phyloP scores from a whole-genome alignment of 2,329 filamentous ascomycete species.

The Domatiomyces catenatus region DNA sequence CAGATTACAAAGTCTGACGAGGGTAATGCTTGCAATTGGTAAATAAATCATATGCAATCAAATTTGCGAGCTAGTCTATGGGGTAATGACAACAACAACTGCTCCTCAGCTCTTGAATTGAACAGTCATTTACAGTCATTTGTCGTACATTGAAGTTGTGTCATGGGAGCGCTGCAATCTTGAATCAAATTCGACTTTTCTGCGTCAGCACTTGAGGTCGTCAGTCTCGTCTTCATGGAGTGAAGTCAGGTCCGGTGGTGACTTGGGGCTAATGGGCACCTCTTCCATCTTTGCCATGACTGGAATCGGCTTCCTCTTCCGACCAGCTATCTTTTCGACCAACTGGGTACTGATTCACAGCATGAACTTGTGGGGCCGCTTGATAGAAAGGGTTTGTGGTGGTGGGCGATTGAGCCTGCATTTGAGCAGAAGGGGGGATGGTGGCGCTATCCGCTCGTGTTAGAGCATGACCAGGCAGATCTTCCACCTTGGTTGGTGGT shows the following conservation, averaged over 20 bases:
- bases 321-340: constrained; percentile 9
- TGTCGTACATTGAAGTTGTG: background rate
- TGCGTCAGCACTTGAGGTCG: background rate
- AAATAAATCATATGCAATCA: too few relatives aligned
- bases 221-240: constrained; percentile 1
- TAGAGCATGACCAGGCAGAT: constrained; percentile 4
- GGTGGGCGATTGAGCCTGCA: constrained; percentile 3
- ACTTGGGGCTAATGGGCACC: background rate
- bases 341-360: constrained; percentile 16
- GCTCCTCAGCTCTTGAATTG: background rate
- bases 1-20: too few relatives aligned
- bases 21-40: too few relatives aligned
- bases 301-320: constrained; percentile 7
- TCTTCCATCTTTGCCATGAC: constrained; percentile 15
- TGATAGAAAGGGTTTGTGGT: background rate
- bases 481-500: background rate
- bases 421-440: background rate
- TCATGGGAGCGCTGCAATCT: background rate
- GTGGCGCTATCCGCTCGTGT: constrained; percentile 3
- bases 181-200: constrained; percentile 1
- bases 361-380: constrained; percentile 6
- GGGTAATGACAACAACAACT: background rate
- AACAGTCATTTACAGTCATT: background rate
- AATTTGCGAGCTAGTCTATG: background rate
- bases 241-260: constrained; percentile 1